Conservation (phyloP, 2,329 filamentous ascomycete species). For the Parafenestella ontariensis region DNA sequence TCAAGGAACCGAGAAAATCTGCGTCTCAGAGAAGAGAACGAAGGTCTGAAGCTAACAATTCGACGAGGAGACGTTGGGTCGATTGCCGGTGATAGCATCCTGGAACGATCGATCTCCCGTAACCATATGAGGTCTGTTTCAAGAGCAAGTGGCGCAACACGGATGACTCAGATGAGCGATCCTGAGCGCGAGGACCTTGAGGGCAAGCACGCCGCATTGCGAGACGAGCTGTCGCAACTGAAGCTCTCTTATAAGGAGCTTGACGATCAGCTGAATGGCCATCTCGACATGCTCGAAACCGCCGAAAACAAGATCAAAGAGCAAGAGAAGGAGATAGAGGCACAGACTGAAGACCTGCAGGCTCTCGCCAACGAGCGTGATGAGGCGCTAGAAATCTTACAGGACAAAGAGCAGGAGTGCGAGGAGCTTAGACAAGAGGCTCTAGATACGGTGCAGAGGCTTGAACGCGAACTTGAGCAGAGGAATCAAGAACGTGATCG, state of each 20-base stretch:
- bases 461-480: conserved; percentile 72
- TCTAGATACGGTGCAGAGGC: conserved; percentile 63
- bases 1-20: conserved; percentile 96
- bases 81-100: conserved; percentile 81
- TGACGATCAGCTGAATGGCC: conserved; percentile 80
- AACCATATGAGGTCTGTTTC: conserved; percentile 78
- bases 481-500: conserved; percentile 74
- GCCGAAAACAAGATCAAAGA: conserved; percentile 64
- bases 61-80: conserved; percentile 71
- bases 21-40: conserved; percentile 93
- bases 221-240: conserved; percentile 84
- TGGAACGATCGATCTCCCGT: conserved; percentile 92
- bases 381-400: conserved; percentile 78
- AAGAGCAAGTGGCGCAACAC: conserved; percentile 65
- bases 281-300: conserved; percentile 79
- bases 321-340: conserved; percentile 82
- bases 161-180: conserved; percentile 72
- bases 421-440: conserved; percentile 64
- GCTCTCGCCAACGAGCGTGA: conserved; percentile 83
- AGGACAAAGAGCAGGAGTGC: conserved; percentile 64
- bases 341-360: conserved; percentile 79
- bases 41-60: conserved; percentile 89
- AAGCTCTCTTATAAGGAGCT: conserved; percentile 91
- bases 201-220: conserved; percentile 78
- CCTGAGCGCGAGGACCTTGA: conserved; percentile 79